Evolutionary conservation across 1,284 basidiomycete species (phyloP).

Genomic region (Boletellus deceptivus): DNA sequence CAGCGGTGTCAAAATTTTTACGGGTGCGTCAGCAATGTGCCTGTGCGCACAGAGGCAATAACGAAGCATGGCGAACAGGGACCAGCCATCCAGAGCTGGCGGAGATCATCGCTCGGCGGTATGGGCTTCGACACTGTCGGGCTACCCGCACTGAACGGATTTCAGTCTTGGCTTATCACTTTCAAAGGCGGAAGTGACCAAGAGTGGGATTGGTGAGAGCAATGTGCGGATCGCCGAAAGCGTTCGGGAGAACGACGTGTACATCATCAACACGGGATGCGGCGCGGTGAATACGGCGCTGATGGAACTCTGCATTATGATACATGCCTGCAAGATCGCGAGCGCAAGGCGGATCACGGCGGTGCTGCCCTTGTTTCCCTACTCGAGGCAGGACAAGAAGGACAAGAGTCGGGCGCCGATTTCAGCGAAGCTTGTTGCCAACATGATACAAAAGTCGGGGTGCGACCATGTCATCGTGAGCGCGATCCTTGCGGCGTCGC

Average conservation of each 20-base stretch:
- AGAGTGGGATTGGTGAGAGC: conserved; percentile 91
- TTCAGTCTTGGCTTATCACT: conserved; percentile 81
- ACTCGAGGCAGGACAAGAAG: conserved; percentile 98
- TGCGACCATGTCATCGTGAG: conserved; percentile 98
- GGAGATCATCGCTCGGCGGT: conserved; percentile 92
- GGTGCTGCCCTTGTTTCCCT: conserved; percentile 93
- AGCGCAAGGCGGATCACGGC: conserved; percentile 96
- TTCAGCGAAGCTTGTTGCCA: conserved; percentile 97
- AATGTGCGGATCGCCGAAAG: conserved; percentile 92
- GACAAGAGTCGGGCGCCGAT: conserved; percentile 99
- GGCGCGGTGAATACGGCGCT: conserved; percentile 85
- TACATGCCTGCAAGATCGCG: conserved; percentile 98
- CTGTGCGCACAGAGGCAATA: not conserved
- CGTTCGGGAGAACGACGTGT: conserved; percentile 97
- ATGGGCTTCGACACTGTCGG: conserved; percentile 27
- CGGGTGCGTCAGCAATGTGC: conserved; percentile 55
- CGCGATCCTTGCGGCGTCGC: conserved; percentile 16
- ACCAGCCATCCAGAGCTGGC: conserved; percentile 97
- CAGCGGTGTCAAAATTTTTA: conserved; percentile 88
- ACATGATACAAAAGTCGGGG: conserved; percentile 97
- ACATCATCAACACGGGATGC: conserved; percentile 96
- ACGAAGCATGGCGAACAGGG: conserved; percentile 44
- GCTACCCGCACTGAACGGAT: conserved; percentile 17
- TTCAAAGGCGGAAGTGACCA: conserved; percentile 80
- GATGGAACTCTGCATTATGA: conserved; percentile 99